Percentiles rank a stretch among this genome's conserved stretches.
Evolutionary conservation across 2,329 filamentous ascomycete genomes (phyloP).

Genomic region (Trichoderma koningiopsis): DNA sequence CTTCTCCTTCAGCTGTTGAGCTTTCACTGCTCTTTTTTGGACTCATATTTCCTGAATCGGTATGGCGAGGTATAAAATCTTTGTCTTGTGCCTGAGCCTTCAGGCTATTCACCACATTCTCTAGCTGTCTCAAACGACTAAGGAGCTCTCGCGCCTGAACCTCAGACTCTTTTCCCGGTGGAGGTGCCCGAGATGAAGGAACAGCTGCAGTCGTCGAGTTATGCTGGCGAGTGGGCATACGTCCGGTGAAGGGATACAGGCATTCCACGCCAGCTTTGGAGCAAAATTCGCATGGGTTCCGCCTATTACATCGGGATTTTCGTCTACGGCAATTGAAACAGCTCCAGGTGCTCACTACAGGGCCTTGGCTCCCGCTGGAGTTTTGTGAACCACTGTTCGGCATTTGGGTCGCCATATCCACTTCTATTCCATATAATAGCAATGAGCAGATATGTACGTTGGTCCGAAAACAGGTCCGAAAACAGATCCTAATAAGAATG

Average conservation of each 20-base stretch:
- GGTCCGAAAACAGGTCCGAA: not conserved
- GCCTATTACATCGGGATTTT: conserved; percentile 38
- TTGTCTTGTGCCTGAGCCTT: conserved; percentile 1
- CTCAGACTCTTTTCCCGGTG: conserved; percentile 35
- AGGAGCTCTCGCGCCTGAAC: conserved; percentile 29
- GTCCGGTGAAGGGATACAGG: conserved; percentile 38
- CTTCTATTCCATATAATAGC: not conserved
- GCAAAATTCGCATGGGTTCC: conserved; percentile 37
- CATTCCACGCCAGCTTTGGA: conserved; percentile 34
- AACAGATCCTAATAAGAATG: not conserved
- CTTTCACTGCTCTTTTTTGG: not conserved
- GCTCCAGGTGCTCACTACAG: conserved; percentile 32
- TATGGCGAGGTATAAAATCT: not conserved
- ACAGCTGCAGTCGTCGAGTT: conserved; percentile 17
- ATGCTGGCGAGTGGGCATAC: conserved; percentile 33
- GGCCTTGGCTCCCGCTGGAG: not conserved
- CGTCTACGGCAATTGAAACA: conserved; percentile 38
- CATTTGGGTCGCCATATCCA: not conserved
- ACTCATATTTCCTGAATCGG: not conserved
- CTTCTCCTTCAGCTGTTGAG: not conserved
- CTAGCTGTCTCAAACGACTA: conserved; percentile 32
- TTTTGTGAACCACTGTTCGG: not conserved
- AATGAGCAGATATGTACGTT: not conserved
- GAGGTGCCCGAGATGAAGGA: conserved; percentile 14
- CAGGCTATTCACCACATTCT: conserved; percentile 33